These are phyloP conservation scores for Kwoniella sp. DNA, from an alignment of 768 basidiomycete genomes.

Conservation along the genomic window DNA sequence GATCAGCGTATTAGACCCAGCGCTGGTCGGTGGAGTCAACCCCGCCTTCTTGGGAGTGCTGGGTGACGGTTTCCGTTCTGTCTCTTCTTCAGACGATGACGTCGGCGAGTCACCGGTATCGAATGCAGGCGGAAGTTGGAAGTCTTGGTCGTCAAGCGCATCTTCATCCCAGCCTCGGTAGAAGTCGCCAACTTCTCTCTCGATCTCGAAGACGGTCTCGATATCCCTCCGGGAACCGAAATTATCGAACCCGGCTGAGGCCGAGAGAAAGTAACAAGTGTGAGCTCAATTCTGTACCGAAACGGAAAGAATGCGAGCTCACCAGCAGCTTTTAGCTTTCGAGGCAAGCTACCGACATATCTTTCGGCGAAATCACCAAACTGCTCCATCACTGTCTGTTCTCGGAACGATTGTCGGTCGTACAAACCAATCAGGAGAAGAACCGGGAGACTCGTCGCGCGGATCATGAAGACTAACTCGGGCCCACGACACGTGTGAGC, in stretches of 20 bases:
- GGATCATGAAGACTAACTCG: slow-evolving; percentile 26
- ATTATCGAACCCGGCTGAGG: slow-evolving; percentile 54
- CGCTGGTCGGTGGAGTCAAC: background rate
- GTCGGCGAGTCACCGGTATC: slow-evolving; percentile 26
- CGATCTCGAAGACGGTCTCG: slow-evolving; percentile 54
- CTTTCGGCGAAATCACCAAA: slow-evolving; percentile 69
- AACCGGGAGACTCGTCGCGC: slow-evolving; percentile 77
- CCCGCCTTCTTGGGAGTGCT: background rate
- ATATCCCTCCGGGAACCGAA: slow-evolving; percentile 49
- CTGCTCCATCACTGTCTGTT: slow-evolving; percentile 73
- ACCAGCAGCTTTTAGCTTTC: slow-evolving; percentile 62
- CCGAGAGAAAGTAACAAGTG: background rate
- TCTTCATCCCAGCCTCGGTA: slow-evolving; percentile 56
- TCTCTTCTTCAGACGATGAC: slow-evolving; percentile 14
- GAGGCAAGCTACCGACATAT: slow-evolving; percentile 73
- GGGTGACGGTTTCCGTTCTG: slow-evolving; percentile 3
- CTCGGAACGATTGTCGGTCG: slow-evolving; percentile 77
- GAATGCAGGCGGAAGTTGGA: slow-evolving; percentile 28
- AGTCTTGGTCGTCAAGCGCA: slow-evolving; percentile 35
- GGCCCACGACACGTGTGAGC: background rate
- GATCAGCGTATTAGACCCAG: slow-evolving; percentile 6
- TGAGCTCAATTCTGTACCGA: background rate
- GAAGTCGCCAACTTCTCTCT: slow-evolving; percentile 53
- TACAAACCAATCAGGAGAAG: slow-evolving; percentile 78
- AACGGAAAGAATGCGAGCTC: slow-evolving; percentile 15